phyloP scores from a whole-genome alignment of 2,329 filamentous ascomycete genomes.

The Colletotrichum scovillei region DNA sequence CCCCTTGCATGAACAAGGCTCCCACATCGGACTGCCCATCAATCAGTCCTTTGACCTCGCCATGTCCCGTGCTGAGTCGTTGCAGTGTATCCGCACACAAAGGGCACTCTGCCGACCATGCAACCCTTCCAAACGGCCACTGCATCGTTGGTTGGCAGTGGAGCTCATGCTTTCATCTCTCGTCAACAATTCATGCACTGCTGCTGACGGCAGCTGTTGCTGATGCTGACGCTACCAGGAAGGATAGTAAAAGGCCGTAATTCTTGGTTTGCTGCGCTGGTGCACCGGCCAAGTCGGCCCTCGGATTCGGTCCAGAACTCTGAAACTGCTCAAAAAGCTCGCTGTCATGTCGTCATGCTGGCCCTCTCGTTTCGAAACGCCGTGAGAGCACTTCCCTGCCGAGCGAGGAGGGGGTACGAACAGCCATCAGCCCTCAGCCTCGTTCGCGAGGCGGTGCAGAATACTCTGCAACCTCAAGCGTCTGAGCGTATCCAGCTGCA shows the following conservation, averaged over 20 bases:
- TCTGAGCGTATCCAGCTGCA: conserved; percentile 32
- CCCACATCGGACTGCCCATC: conserved; percentile 20
- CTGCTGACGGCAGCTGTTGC: not conserved
- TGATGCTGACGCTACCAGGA: conserved; percentile 1
- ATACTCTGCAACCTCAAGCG: conserved; percentile 1
- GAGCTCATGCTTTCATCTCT: not conserved
- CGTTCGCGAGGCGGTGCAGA: conserved; percentile 18
- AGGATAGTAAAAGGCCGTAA: conserved; percentile 1
- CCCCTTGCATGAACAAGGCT: conserved; percentile 31
- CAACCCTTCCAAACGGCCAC: conserved; percentile 4
- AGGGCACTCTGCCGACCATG: conserved; percentile 19
- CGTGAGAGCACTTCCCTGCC: conserved; percentile 18
- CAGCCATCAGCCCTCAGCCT: not conserved
- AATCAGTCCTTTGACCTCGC: conserved; percentile 8
- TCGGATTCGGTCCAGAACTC: not conserved
- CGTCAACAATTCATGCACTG: conserved; percentile 9
- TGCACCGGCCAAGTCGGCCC: not conserved
- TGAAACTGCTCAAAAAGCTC: conserved; percentile 10
- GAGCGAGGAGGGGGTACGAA: not conserved
- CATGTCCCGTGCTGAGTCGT: not conserved
- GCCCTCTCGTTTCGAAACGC: conserved; percentile 26
- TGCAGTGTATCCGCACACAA: not conserved
- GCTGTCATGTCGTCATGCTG: conserved; percentile 24
- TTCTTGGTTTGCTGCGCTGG: not conserved
- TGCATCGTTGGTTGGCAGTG: conserved; percentile 1